phyloP scores from a whole-genome alignment of 1,284 basidiomycete species.

The Ceratobasidium sp. region DNA sequence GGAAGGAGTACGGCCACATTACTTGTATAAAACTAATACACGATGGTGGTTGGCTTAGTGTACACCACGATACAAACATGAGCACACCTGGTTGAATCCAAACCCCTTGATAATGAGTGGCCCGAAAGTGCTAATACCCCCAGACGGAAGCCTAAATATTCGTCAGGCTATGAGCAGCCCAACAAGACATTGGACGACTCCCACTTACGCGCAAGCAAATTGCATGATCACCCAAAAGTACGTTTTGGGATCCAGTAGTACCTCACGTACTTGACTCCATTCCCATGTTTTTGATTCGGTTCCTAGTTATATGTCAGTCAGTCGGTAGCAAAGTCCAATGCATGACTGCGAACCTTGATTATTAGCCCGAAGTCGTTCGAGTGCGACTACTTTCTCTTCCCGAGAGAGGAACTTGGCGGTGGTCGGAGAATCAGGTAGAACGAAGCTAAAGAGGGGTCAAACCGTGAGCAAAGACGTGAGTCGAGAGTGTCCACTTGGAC shows the following conservation, averaged over 20 bases:
- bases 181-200: too few relatives aligned
- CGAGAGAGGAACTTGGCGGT: slow-evolving; percentile 57
- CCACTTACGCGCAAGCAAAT: slow-evolving; percentile 44
- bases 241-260: slow-evolving; percentile 58
- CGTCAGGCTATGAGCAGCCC: slow-evolving; percentile 33
- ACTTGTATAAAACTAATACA: slow-evolving; percentile 36
- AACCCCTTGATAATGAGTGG: slow-evolving; percentile 50
- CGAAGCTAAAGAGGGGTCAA: slow-evolving; percentile 1
- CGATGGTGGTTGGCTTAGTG: background rate
- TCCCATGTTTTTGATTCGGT: slow-evolving; percentile 58
- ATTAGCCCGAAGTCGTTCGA: slow-evolving; percentile 59
- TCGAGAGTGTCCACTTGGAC: slow-evolving; percentile 49
- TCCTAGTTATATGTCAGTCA: background rate
- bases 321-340: background rate
- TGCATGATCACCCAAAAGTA: slow-evolving; percentile 53
- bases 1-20: slow-evolving; percentile 51
- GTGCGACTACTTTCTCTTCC: slow-evolving; percentile 58
- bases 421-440: slow-evolving; percentile 37
- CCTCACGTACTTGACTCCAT: slow-evolving; percentile 59
- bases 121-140: slow-evolving; percentile 59
- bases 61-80: background rate
- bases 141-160: slow-evolving; percentile 55
- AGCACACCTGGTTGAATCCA: slow-evolving; percentile 51
- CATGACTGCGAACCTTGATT: slow-evolving; percentile 55
- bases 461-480: background rate